These are phyloP conservation scores for Kuraishia piskuri DNA, from an alignment of 805 yeast genomes.

Conservation along the genomic window DNA sequence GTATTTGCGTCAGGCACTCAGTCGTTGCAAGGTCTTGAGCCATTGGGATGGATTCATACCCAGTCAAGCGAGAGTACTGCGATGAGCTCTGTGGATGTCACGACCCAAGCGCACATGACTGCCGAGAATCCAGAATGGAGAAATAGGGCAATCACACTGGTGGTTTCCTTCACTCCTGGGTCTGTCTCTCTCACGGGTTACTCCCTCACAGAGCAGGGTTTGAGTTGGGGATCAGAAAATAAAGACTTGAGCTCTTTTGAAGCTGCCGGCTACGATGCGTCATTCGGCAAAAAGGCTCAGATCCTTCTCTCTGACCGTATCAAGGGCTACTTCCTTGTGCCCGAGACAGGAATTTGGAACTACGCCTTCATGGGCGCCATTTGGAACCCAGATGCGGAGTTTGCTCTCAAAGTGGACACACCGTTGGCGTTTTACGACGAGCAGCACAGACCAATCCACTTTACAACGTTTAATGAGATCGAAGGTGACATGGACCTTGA, in stretches of 20 bases:
- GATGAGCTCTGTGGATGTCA: conserved; percentile 64
- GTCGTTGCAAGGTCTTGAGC: conserved; percentile 50
- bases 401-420: conserved; percentile 59
- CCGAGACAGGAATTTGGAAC: conserved; percentile 83
- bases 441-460: conserved; percentile 83
- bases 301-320: conserved; percentile 65
- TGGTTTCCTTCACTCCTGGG: conserved; percentile 74
- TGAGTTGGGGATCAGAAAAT: conserved; percentile 68
- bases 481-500: conserved; percentile 46
- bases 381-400: conserved; percentile 58
- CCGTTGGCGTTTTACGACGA: conserved; percentile 84
- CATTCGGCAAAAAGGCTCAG: conserved; percentile 56
- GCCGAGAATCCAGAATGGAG: conserved; percentile 29
- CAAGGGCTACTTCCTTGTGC: conserved; percentile 80
- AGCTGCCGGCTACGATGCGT: conserved; percentile 60
- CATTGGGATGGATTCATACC: conserved; percentile 94
- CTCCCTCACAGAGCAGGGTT: conserved; percentile 54
- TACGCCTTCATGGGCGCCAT: conserved; percentile 81
- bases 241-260: conserved; percentile 42
- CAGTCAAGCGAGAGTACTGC: conserved; percentile 50
- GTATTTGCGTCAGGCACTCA: conserved; percentile 28
- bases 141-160: conserved; percentile 41
- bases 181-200: conserved; percentile 70
- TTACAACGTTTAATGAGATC: conserved; percentile 61
- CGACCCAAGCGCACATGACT: conserved; percentile 42